Evolutionary conservation across 2,329 filamentous ascomycete genomes (phyloP).

Genomic region (Hysterium pulicare): DNA sequence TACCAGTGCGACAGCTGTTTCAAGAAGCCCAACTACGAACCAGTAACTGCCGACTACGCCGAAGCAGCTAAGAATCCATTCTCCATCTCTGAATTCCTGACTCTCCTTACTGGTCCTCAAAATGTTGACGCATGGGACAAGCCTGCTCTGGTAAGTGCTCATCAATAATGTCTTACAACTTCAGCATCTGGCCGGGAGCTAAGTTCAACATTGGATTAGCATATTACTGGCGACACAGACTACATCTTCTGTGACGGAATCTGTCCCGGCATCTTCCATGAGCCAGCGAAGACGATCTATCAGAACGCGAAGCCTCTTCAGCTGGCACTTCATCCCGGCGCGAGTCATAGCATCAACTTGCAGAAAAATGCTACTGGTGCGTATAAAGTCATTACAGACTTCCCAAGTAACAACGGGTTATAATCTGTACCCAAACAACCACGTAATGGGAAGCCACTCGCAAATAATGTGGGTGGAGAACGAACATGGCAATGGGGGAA

Average conservation of each 20-base stretch:
- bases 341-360: conserved; percentile 2
- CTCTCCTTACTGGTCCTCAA: not conserved
- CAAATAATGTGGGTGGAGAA: no score
- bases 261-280: not conserved
- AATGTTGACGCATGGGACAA: not conserved
- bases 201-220: no score
- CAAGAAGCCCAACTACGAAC: conserved; percentile 16
- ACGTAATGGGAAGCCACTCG: no score
- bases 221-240: not conserved
- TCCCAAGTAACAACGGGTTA: not conserved
- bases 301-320: not conserved
- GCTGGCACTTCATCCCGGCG: not conserved
- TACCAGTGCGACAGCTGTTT: conserved; percentile 13
- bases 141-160: not conserved
- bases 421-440: no score
- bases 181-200: no score
- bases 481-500: no score
- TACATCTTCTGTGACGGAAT: not conserved
- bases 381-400: conserved; percentile 1
- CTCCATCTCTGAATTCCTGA: not conserved
- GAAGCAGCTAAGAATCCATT: not conserved
- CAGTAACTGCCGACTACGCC: conserved; percentile 14
- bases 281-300: not conserved
- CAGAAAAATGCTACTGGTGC: not conserved
- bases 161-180: no score